Conservation (phyloP, 768 basidiomycete species). For the Psilocybe cyanescens region DNA sequence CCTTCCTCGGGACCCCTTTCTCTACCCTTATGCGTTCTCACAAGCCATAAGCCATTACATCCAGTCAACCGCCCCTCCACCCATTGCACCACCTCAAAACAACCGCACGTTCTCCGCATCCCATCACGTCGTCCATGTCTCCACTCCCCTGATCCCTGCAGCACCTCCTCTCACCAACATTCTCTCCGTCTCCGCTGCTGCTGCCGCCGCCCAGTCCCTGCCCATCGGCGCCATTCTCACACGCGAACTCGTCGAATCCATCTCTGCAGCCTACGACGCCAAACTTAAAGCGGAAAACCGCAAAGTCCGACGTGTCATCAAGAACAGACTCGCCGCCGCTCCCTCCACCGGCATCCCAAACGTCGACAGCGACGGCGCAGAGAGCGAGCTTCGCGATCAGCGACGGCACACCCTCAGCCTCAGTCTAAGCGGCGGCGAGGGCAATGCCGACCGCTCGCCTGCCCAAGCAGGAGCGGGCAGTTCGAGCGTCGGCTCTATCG, state of each 20-base stretch:
- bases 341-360: not conserved
- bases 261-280: slow-evolving; percentile 52
- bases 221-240: slow-evolving; percentile 36
- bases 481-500: slow-evolving; percentile 12
- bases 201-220: slow-evolving; percentile 12
- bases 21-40: slow-evolving; percentile 65
- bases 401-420: slow-evolving; percentile 25
- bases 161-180: slow-evolving; percentile 22
- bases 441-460: slow-evolving; percentile 4
- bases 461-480: slow-evolving; percentile 3
- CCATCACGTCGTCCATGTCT: slow-evolving; percentile 16
- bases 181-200: slow-evolving; percentile 17
- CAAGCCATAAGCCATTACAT: slow-evolving; percentile 47
- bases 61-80: slow-evolving; percentile 25
- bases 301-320: slow-evolving; percentile 63
- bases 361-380: slow-evolving; percentile 22
- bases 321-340: slow-evolving; percentile 59
- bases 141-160: slow-evolving; percentile 23
- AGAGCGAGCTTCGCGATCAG: slow-evolving; percentile 27
- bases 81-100: slow-evolving; percentile 16
- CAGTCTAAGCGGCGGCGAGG: slow-evolving; percentile 8
- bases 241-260: slow-evolving; percentile 47
- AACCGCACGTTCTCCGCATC: slow-evolving; percentile 24
- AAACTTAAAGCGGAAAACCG: slow-evolving; percentile 52
- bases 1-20: slow-evolving; percentile 79